Percentiles rank a stretch among this genome's conserved stretches.
Conservation (phyloP, 1,284 basidiomycete genomes). For the Erythrobasidium hasegawianum region DNA sequence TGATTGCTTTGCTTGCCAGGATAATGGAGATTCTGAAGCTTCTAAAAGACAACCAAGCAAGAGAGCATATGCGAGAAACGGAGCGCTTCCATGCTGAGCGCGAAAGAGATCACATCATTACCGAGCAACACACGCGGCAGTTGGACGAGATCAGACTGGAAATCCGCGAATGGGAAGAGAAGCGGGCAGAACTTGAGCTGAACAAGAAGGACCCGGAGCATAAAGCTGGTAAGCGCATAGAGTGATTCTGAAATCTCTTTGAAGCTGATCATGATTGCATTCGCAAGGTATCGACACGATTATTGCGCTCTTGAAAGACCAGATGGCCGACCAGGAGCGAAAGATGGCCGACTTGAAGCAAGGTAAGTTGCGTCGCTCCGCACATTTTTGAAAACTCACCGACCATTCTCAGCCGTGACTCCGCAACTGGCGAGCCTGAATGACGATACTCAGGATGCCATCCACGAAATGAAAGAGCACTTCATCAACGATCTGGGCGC, state of each 20-base stretch:
- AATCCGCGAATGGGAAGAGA: slow-evolving; percentile 25
- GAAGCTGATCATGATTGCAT: not conserved
- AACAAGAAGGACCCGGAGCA: slow-evolving; percentile 15
- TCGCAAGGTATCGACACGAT: slow-evolving; percentile 26
- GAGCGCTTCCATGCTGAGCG: slow-evolving; percentile 3
- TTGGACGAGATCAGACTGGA: slow-evolving; percentile 24
- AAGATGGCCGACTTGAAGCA: slow-evolving; percentile 17
- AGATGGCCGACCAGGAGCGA: slow-evolving; percentile 22
- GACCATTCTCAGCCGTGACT: slow-evolving; percentile 20
- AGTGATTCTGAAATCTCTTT: no score
- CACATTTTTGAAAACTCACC: no score
- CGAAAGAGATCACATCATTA: not conserved
- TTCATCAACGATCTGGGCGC: slow-evolving; percentile 12
- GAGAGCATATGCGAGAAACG: slow-evolving; percentile 14
- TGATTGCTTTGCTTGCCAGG: not conserved
- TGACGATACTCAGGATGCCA: slow-evolving; percentile 23
- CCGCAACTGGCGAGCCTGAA: slow-evolving; percentile 15
- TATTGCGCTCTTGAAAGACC: slow-evolving; percentile 31
- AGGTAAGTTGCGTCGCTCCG: no score
- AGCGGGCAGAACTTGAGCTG: slow-evolving; percentile 17
- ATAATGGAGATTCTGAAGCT: slow-evolving; percentile 29
- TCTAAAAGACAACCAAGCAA: slow-evolving; percentile 12
- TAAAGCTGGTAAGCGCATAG: not conserved
- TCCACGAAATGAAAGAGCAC: slow-evolving; percentile 24
- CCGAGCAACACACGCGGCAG: slow-evolving; percentile 14